Conservation (phyloP, 2,329 filamentous ascomycete genomes). For the Sphaerostilbella broomeana region DNA sequence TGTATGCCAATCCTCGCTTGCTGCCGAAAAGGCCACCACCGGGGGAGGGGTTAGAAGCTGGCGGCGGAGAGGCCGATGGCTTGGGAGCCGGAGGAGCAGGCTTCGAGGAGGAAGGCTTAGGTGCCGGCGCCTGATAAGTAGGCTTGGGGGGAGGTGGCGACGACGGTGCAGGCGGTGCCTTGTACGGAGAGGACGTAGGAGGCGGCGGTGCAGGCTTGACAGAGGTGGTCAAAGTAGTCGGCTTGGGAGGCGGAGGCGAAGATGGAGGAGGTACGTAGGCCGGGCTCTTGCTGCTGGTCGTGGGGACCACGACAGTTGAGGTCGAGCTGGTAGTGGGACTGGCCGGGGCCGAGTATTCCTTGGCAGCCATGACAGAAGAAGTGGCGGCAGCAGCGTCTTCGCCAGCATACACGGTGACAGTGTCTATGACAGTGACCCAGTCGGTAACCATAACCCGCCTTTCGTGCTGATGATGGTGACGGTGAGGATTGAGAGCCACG, state of each 20-base stretch:
- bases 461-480: constrained; percentile 30
- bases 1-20: constrained; percentile 67
- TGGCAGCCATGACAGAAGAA: constrained; percentile 8
- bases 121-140: constrained; percentile 5
- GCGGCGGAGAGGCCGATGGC: constrained; percentile 4
- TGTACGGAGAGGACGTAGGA: constrained; percentile 1
- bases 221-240: constrained; percentile 21
- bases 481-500: constrained; percentile 37
- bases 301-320: constrained; percentile 4
- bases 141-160: not conserved
- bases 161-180: constrained; percentile 6
- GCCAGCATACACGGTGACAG: constrained; percentile 31
- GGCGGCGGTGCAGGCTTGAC: constrained; percentile 19
- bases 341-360: constrained; percentile 7
- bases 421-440: constrained; percentile 36
- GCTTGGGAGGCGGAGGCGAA: constrained; percentile 11
- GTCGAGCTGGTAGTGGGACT: not conserved
- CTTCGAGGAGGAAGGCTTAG: constrained; percentile 5
- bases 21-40: constrained; percentile 16
- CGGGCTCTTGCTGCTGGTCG: constrained; percentile 7
- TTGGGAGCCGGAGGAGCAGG: constrained; percentile 5
- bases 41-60: constrained; percentile 10
- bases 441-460: constrained; percentile 31
- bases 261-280: constrained; percentile 4
- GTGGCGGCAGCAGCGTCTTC: constrained; percentile 9